Base-by-base conservation (phyloP, 805 yeast genomes). In the Brettanomyces sp. region DNA sequence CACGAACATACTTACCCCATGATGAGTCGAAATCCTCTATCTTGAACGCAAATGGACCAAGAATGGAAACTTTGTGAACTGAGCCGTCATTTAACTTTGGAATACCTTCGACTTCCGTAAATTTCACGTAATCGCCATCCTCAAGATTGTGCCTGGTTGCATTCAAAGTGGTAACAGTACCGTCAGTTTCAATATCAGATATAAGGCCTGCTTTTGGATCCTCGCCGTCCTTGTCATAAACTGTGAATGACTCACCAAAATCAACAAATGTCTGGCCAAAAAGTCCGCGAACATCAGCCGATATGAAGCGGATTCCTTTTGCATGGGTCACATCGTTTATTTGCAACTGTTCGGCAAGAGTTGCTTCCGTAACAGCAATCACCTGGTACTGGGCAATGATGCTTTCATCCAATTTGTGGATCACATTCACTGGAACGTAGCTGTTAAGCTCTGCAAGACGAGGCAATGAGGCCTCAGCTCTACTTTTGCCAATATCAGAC, bases 31-130 rank as follows among this genome's bases (percentile, higher is more conserved):
- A 70, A 46, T 78, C 74, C 48, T 91, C 78, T 34, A 62, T 44
- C 59, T 78, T 80, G 72, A 85, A 93, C 3, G 97, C 95, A 60
- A 77, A 89, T n/a, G 99, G 99, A 13, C 98, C 99, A 49, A 85
- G 72, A 1, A 89, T 97, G 59, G 80, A 83, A 45, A 93, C 77
- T 60, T 85, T 83, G 60, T 72, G 79, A 13, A 88, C 75, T 46
- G 74, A 67, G 4, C 91, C 95, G 54, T 80, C 81, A 62, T 90
- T 86, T 51, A 88, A 68, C 51, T 73, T 73, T 8, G 76, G 80
- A 59, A 88, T 71, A 36, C 98, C 98, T 58, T 81, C 77, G 35
- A 90, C 82, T 65, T 90, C 98, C 12, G 84, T 60, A 57, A 93
- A 89, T 63, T 83, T 85, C 46, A 93, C 96, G 59, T 68, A 85